Evolutionary conservation across 352 stramenopile genomes (phyloP).

Genomic region (Pythium myriotylum): DNA sequence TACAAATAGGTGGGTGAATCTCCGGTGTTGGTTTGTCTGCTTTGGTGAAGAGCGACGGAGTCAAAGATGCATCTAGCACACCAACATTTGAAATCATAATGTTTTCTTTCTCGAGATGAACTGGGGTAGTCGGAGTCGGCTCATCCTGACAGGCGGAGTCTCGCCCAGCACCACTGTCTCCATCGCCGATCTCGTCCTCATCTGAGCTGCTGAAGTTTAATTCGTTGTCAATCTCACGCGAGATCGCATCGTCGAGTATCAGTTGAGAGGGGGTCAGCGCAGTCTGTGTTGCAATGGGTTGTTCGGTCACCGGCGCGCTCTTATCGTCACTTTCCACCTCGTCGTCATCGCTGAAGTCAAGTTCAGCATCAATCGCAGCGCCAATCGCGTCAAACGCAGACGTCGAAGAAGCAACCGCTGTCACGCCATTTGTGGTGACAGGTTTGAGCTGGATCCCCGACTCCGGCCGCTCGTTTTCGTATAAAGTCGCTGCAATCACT

Average conservation of each 20-base stretch:
- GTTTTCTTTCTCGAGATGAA: not conserved
- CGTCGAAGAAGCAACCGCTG: not conserved
- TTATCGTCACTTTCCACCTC: slow-evolving; percentile 2
- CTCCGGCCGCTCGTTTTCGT: not conserved
- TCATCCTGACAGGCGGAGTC: too few relatives aligned
- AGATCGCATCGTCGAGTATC: slow-evolving; percentile 16
- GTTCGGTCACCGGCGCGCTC: too few relatives aligned
- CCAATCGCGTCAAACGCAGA: slow-evolving; percentile 27
- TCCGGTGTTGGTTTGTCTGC: too few relatives aligned
- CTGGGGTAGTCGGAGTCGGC: too few relatives aligned
- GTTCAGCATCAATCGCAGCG: slow-evolving; percentile 28
- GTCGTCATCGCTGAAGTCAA: slow-evolving; percentile 31
- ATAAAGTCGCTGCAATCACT: not conserved
- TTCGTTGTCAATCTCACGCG: slow-evolving; percentile 21
- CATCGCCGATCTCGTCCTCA: not conserved
- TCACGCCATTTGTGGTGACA: not conserved
- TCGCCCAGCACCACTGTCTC: not conserved
- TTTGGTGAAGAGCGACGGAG: too few relatives aligned
- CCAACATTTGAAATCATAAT: too few relatives aligned
- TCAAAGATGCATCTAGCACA: too few relatives aligned
- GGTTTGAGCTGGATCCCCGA: not conserved
- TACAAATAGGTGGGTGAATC: too few relatives aligned
- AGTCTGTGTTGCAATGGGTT: not conserved
- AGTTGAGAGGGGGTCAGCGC: not conserved
- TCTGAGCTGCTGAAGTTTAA: slow-evolving; percentile 16